Evolutionary conservation across 345 rosid species (phyloP).

Genomic region (Heritiera littoralis): DNA sequence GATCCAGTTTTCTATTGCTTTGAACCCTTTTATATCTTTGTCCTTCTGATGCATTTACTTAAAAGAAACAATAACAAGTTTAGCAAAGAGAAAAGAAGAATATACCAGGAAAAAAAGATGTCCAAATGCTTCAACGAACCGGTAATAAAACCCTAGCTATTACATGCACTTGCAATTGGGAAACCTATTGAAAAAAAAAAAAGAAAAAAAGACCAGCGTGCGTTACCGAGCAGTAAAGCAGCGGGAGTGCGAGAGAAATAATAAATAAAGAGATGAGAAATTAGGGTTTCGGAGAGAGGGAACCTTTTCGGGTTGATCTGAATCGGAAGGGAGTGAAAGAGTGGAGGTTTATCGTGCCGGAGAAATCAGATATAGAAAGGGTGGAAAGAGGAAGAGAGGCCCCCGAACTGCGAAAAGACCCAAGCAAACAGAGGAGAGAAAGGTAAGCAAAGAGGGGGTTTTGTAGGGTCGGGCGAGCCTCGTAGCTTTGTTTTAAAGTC

Average conservation of each 20-base stretch:
- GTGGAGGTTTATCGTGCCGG: background rate
- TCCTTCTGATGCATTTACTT: background rate
- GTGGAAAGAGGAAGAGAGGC: background rate
- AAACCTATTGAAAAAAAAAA: background rate
- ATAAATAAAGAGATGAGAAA: background rate
- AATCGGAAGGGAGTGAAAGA: background rate
- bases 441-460: background rate
- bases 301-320: constrained; percentile 7
- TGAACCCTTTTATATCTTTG: background rate
- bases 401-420: background rate
- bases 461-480: background rate
- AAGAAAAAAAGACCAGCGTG: background rate
- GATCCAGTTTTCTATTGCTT: background rate
- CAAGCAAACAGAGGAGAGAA: background rate
- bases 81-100: background rate
- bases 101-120: background rate
- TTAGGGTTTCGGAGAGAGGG: background rate
- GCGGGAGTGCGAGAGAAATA: background rate
- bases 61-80: background rate
- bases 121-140: background rate
- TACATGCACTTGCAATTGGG: background rate
- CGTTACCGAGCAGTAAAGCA: background rate
- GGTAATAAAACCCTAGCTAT: background rate
- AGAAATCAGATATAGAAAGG: background rate
- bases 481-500: constrained; percentile 35